A percentile compares a stretch with the other conserved stretches of the same genome.
phyloP scores from a whole-genome alignment of 176 grass and related monocot genomes.

The Aegilops sharonensis region DNA sequence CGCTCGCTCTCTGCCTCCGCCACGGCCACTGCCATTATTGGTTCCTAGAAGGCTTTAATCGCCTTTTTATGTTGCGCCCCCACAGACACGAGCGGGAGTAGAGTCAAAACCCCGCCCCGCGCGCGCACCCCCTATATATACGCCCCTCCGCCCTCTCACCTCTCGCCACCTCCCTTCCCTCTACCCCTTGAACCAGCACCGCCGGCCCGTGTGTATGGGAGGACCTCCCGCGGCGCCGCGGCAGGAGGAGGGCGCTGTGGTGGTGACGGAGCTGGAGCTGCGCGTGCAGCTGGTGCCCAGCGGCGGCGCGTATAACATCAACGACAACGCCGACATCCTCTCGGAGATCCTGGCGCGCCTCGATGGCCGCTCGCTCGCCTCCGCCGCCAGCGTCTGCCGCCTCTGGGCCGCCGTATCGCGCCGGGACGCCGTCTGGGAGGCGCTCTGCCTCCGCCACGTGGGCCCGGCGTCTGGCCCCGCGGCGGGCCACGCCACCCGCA shows the following conservation, averaged over 20 bases:
- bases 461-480: background rate
- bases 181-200: background rate
- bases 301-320: constrained; percentile 54
- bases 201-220: constrained; percentile 17
- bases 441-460: constrained; percentile 72
- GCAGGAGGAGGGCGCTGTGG: background rate
- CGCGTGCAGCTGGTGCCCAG: constrained; percentile 27
- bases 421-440: constrained; percentile 83
- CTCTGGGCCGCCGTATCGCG: constrained; percentile 62
- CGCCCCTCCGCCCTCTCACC: constrained; percentile 10
- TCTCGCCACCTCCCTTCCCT: background rate
- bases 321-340: constrained; percentile 87
- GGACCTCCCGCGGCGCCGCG: constrained; percentile 1
- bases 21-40: constrained; percentile 36
- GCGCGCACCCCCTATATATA: constrained; percentile 48
- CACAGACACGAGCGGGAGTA: background rate
- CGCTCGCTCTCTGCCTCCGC: background rate
- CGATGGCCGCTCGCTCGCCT: constrained; percentile 76
- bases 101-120: constrained; percentile 38
- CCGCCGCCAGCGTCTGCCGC: constrained; percentile 64
- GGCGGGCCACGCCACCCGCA: constrained; percentile 28
- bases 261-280: constrained; percentile 31
- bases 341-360: constrained; percentile 78
- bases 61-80: constrained; percentile 21
- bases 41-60: constrained; percentile 22